Percentiles rank a stretch among this genome's conserved stretches.
Conservation (phyloP, 176 grass and related monocot species). For the Musa itinerans region DNA sequence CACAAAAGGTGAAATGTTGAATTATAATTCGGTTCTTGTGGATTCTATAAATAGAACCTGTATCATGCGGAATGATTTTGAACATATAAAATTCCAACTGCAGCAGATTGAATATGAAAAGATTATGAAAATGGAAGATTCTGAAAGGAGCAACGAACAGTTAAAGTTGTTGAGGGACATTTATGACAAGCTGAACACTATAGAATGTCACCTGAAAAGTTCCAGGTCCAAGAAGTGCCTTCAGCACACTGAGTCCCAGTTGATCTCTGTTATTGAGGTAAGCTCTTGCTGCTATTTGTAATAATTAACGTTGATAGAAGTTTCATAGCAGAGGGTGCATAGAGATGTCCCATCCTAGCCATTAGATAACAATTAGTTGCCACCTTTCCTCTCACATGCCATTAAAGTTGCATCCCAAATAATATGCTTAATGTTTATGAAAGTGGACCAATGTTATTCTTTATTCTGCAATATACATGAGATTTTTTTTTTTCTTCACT, state of each 20-base stretch:
- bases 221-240: conserved; percentile 32
- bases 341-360: no score
- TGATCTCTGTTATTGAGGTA: conserved; percentile 81
- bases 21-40: conserved; percentile 25
- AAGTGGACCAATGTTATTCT: background rate
- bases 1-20: conserved; percentile 35
- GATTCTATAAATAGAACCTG: conserved; percentile 11
- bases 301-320: background rate
- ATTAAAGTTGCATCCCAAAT: background rate
- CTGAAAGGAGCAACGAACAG: conserved; percentile 38
- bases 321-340: background rate
- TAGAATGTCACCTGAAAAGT: conserved; percentile 56
- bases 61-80: conserved; percentile 36
- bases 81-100: conserved; percentile 46
- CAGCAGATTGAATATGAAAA: conserved; percentile 58
- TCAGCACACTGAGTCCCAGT: conserved; percentile 24
- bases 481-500: no score
- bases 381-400: background rate
- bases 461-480: no score
- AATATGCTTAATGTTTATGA: background rate
- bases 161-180: conserved; percentile 72
- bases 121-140: conserved; percentile 31
- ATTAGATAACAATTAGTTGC: background rate
- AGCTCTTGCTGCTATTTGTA: conserved; percentile 11
- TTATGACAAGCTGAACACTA: conserved; percentile 51